These are phyloP conservation scores for Elsinoe australis DNA, from an alignment of 2,329 filamentous ascomycete genomes.

Conservation along the genomic window DNA sequence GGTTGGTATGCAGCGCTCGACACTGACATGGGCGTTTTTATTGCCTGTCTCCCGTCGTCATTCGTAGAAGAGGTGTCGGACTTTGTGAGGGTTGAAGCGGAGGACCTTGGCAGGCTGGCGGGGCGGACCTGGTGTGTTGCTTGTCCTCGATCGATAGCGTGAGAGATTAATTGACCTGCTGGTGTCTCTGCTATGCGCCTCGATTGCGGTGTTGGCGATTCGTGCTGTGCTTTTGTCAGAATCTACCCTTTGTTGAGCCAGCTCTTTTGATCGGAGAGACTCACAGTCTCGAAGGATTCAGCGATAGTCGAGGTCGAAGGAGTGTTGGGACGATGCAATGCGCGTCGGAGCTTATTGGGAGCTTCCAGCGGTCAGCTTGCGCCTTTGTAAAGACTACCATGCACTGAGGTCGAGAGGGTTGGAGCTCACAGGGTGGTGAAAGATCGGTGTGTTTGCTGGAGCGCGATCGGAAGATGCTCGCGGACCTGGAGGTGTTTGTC, in stretches of 20 bases:
- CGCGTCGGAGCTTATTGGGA: conserved; percentile 12
- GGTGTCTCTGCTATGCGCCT: conserved; percentile 12
- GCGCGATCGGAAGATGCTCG: conserved; percentile 14
- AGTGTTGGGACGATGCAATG: conserved; percentile 4
- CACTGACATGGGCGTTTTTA: conserved; percentile 15
- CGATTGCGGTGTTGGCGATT: no score
- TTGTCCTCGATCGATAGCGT: conserved; percentile 13
- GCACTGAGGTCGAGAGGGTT: no score
- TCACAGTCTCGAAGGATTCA: background rate
- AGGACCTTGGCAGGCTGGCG: conserved; percentile 3
- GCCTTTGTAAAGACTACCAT: no score
- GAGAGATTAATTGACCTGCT: conserved; percentile 9
- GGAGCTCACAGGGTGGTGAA: conserved; percentile 5
- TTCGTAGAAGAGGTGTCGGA: conserved; percentile 10
- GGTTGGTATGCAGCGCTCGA: conserved; percentile 10
- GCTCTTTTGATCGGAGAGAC: background rate
- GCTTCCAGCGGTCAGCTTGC: background rate
- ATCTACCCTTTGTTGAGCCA: background rate
- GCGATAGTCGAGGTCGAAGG: background rate
- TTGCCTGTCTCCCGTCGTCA: conserved; percentile 13
- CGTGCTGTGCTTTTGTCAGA: background rate
- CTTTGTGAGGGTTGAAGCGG: conserved; percentile 5
- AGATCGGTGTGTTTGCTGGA: conserved; percentile 9
- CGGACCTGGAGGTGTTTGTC: conserved; percentile 6
- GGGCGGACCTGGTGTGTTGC: conserved; percentile 6